Evolutionary conservation across 148 eudicot species (phyloP), one percentile per base, ranked within the genome.

Genomic region (Camellia lanceoleosa): DNA sequence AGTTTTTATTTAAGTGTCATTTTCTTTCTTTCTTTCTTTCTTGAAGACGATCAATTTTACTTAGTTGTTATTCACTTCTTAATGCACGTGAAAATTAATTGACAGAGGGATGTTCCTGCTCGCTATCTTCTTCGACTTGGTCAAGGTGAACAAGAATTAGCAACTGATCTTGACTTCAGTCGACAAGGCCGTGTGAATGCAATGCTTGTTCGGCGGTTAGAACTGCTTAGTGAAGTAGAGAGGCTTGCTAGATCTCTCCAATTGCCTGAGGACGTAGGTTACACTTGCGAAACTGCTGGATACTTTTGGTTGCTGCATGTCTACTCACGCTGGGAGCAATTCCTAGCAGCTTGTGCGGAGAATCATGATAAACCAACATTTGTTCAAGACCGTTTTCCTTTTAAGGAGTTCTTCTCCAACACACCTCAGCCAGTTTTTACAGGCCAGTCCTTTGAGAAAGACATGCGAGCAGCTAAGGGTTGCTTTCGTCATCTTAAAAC

Each of bases 131-230:
- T 96, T 80, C 98, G 99, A 52, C 90, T 96, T 75, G 99, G 99
- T 83, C 99, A 96, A 89, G 99, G 98, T 70, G 99, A 96, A 80
- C 99, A 96, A 85, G 99, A 96, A 78, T 81, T 96, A 87, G 98
- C 98, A 66, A 96, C 99, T 83, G 99, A 96, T 85, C 91, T 96
- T 64, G 99, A 96, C 80, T 93, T 96, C 71, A 96, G 99, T 81
- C 98, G 99, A 81, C 98, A 96, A 85, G 99, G 98, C 7, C 98
- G 99, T 61, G 99, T 96, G 5, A 96, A 93, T 89, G 93, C 99
- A 54, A 93, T 96, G 99, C 97, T 96, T 79, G 99, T 96, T 83
- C 90, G 97, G 23, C 91, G 99, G 38, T 79, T 96, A 75, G 99
- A 96, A 84, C 87, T 96, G 78, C 97, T 96, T 60, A 75, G 92